A percentile compares a stretch with the other conserved stretches of the same genome.
phyloP scores from a whole-genome alignment of 257 asterid species.

The Thymus quinquecostatus region DNA sequence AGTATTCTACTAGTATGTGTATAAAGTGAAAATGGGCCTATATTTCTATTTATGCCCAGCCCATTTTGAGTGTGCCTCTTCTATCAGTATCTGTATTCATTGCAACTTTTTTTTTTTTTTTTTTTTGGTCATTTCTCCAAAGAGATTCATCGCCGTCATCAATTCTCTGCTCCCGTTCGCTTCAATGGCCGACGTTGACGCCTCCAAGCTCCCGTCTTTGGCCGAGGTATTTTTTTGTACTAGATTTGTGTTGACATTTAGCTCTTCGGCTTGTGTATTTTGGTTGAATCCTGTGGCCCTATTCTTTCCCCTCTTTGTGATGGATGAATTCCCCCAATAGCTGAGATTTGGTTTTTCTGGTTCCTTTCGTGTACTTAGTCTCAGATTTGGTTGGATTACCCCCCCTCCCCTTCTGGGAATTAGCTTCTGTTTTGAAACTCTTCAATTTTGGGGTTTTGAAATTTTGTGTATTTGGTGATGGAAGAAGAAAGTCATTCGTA shows the following conservation, averaged over 20 bases:
- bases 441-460: not conserved
- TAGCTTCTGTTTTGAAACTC: not conserved
- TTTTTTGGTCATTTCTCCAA: not conserved
- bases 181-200: slow-evolving; percentile 61
- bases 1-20: too few species aligned
- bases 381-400: not conserved
- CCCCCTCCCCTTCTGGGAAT: not conserved
- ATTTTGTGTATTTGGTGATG: not conserved
- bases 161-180: not conserved
- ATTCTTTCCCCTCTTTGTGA: slow-evolving; percentile 8
- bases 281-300: slow-evolving; percentile 2
- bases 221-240: slow-evolving; percentile 45
- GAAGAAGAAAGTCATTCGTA: not conserved
- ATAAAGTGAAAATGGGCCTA: not conserved
- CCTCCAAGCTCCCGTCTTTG: slow-evolving; percentile 50
- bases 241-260: not conserved
- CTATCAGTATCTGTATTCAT: not conserved
- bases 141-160: slow-evolving; percentile 28
- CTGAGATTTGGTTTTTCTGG: slow-evolving; percentile 10
- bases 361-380: not conserved
- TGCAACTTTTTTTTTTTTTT: not conserved
- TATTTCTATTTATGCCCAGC: not conserved
- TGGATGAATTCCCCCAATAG: slow-evolving; percentile 4
- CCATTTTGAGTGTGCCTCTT: not conserved
- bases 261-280: not conserved